A percentile compares a stretch with the other conserved stretches of the same genome.
phyloP scores from a whole-genome alignment of 1,139 yeast genomes.

The Candida freyschussii region DNA sequence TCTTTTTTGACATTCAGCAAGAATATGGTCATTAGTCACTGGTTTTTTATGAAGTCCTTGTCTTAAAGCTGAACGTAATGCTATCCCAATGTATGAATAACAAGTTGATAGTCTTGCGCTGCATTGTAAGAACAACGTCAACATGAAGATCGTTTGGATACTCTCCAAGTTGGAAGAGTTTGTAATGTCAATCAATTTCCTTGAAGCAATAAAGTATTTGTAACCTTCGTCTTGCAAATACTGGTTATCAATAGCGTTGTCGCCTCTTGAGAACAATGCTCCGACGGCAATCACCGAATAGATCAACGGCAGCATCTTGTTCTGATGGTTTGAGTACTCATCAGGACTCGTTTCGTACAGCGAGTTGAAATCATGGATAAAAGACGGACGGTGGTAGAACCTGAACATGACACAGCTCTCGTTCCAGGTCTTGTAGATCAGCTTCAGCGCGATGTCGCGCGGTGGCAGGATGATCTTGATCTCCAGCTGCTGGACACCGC shows the following conservation, averaged over 20 bases:
- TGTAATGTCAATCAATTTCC: slow-evolving; percentile 67
- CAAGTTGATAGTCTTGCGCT: slow-evolving; percentile 84
- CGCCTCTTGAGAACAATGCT: slow-evolving; percentile 53
- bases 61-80: slow-evolving; percentile 73
- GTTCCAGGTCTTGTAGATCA: slow-evolving; percentile 77
- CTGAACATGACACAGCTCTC: slow-evolving; percentile 81
- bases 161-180: slow-evolving; percentile 59
- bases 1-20: slow-evolving; percentile 76
- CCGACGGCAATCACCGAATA: slow-evolving; percentile 73
- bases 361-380: slow-evolving; percentile 51
- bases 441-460: slow-evolving; percentile 62
- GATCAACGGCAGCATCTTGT: slow-evolving; percentile 70
- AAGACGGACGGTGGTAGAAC: slow-evolving; percentile 81
- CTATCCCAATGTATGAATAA: slow-evolving; percentile 85
- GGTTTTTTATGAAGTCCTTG: slow-evolving; percentile 69
- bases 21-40: slow-evolving; percentile 50
- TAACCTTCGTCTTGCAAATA: slow-evolving; percentile 73
- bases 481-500: slow-evolving; percentile 26
- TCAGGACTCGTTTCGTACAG: slow-evolving; percentile 64
- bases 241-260: slow-evolving; percentile 38
- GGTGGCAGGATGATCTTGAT: slow-evolving; percentile 73
- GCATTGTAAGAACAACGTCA: slow-evolving; percentile 77
- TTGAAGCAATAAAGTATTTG: slow-evolving; percentile 76
- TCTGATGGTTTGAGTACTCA: slow-evolving; percentile 68
- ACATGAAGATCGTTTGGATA: slow-evolving; percentile 65